phyloP scores from a whole-genome alignment of 805 yeast species.

The Starmera dryadoides region DNA sequence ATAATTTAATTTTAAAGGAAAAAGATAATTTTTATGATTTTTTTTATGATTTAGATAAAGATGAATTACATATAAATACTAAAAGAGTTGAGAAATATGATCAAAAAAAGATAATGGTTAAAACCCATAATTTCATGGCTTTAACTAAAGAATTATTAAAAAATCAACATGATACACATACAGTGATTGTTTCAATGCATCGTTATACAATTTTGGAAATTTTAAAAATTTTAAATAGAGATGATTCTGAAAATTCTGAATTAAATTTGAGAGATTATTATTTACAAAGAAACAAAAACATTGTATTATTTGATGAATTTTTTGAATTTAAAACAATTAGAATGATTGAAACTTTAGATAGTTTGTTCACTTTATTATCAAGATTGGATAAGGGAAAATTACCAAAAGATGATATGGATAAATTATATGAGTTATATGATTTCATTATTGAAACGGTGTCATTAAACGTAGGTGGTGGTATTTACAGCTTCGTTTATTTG shows the following conservation, averaged over 20 bases:
- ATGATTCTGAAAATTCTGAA: slow-evolving; percentile 10
- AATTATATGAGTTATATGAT: slow-evolving; percentile 1
- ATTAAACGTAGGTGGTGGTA: slow-evolving; percentile 3
- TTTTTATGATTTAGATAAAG: slow-evolving; percentile 51
- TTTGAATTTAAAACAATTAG: slow-evolving; percentile 21
- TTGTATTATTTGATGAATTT: slow-evolving; percentile 24
- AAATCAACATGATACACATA: slow-evolving; percentile 22
- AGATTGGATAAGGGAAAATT: not conserved
- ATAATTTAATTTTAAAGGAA: slow-evolving; percentile 56
- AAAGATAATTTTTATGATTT: slow-evolving; percentile 52
- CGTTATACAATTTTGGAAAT: slow-evolving; percentile 25
- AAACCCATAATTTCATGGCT: slow-evolving; percentile 16
- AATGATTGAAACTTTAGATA: slow-evolving; percentile 14
- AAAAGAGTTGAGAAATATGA: slow-evolving; percentile 7
- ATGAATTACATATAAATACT: slow-evolving; percentile 19
- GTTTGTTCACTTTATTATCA: slow-evolving; percentile 3
- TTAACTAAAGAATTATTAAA: slow-evolving; percentile 6
- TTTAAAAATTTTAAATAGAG: slow-evolving; percentile 17
- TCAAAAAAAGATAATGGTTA: slow-evolving; percentile 11
- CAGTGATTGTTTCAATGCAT: slow-evolving; percentile 20
- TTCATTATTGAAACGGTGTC: slow-evolving; percentile 5
- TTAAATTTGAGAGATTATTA: slow-evolving; percentile 24
- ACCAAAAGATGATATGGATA: not conserved
- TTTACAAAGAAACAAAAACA: slow-evolving; percentile 22
- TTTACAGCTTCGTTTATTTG: slow-evolving; percentile 14